A percentile compares a stretch with the other conserved stretches of the same genome.
Evolutionary conservation across 2,329 filamentous ascomycete genomes (phyloP).

Genomic region (Tolypocladium capitatum): DNA sequence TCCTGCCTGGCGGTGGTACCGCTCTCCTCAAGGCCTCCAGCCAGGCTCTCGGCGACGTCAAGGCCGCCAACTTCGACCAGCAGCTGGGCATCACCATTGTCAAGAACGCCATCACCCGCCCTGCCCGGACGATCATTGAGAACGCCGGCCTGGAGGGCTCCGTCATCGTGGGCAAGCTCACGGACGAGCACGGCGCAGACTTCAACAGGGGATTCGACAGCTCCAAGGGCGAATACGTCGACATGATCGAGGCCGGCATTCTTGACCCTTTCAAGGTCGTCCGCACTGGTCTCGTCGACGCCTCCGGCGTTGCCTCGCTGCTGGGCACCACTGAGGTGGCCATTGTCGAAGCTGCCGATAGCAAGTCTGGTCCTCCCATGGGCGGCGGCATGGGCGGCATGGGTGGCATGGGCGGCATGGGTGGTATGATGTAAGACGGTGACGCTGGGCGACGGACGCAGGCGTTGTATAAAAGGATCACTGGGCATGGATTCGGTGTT

Average conservation of each 20-base stretch:
- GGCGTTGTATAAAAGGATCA: constrained; percentile 16
- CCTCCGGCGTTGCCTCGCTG: constrained; percentile 89
- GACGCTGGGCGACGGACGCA: constrained; percentile 5
- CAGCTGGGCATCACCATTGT: constrained; percentile 95
- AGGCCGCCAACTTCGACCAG: constrained; percentile 95
- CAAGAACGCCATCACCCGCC: constrained; percentile 94
- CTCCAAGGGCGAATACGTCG: constrained; percentile 92
- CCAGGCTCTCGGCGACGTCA: constrained; percentile 72
- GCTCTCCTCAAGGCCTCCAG: constrained; percentile 92
- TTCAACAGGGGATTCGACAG: constrained; percentile 99
- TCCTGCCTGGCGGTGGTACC: constrained; percentile 95
- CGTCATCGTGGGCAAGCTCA: constrained; percentile 95
- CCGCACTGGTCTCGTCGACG: constrained; percentile 87
- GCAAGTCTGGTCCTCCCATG: constrained; percentile 59
- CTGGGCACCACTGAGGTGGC: constrained; percentile 97
- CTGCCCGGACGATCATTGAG: constrained; percentile 90
- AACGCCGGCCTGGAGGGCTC: constrained; percentile 94
- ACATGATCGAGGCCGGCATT: constrained; percentile 96
- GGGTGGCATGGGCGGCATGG: constrained; percentile 48
- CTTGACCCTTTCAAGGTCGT: constrained; percentile 99
- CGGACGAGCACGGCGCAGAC: constrained; percentile 77
- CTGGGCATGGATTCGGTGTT: constrained; percentile 37
- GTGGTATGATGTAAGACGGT: constrained; percentile 46
- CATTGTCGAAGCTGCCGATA: constrained; percentile 89
- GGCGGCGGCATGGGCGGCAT: constrained; percentile 58